These are phyloP conservation scores for Sergeia podlipaevii DNA, from an alignment of 208 protist genomes.

Conservation along the genomic window DNA sequence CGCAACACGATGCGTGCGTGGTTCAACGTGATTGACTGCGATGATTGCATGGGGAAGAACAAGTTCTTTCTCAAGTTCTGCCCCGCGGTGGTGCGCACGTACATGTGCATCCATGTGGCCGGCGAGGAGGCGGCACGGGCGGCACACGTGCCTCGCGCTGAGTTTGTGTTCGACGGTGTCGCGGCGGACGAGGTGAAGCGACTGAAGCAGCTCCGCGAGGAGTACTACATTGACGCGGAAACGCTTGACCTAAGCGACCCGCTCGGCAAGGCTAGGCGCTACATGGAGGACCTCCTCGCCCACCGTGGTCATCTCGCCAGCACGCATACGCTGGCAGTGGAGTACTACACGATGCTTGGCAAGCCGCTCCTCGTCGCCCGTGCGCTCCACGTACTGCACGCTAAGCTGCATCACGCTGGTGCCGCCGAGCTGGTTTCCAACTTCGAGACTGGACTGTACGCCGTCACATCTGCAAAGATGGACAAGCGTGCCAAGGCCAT, in stretches of 20 bases:
- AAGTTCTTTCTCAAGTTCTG: constrained; percentile 78
- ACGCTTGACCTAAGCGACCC: constrained; percentile 67
- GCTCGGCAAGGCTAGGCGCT: constrained; percentile 70
- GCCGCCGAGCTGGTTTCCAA: constrained; percentile 21
- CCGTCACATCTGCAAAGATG: constrained; percentile 9
- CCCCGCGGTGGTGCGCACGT: constrained; percentile 65
- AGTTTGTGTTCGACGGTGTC: constrained; percentile 30
- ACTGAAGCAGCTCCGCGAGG: constrained; percentile 38
- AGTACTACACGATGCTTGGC: constrained; percentile 54
- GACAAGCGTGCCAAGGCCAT: constrained; percentile 47
- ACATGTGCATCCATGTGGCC: constrained; percentile 67
- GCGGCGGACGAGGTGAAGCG: constrained; percentile 62
- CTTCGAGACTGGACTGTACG: constrained; percentile 42
- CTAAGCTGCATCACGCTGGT: constrained; percentile 28
- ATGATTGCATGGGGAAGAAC: constrained; percentile 68
- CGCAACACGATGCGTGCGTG: constrained; percentile 95
- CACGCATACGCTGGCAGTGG: constrained; percentile 64
- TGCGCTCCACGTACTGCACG: constrained; percentile 35
- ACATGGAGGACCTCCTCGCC: constrained; percentile 54
- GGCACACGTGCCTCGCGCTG: constrained; percentile 60
- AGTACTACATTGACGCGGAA: constrained; percentile 43
- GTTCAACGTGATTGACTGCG: constrained; percentile 86
- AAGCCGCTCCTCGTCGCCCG: constrained; percentile 70
- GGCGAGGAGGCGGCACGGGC: constrained; percentile 69
- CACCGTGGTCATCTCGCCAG: constrained; percentile 30